Evolutionary conservation across 1,139 yeast species (phyloP), one percentile per base, ranked within the genome.

Genomic region (Lodderomyces elongisporus): DNA sequence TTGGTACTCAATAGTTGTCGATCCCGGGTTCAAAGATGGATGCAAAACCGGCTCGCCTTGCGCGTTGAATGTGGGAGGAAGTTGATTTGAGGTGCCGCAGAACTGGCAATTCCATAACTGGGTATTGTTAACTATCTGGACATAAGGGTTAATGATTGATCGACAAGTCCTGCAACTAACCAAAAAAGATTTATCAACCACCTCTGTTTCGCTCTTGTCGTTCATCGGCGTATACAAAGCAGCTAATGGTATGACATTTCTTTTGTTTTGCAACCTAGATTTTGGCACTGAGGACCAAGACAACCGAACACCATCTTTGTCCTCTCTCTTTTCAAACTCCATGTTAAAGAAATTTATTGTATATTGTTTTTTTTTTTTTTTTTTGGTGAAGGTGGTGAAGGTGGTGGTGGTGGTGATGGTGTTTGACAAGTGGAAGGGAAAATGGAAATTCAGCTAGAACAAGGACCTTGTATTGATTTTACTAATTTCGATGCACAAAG

Each of bases 221-320:
- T 74, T 73, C 41, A 82, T 54, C 2, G 93, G 93, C 4, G 85
- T 79, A 49, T 79, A 81, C 40, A 80, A 49, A 21, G 83, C 66
- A 0, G 83, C 80, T 36, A 79, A 52, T 1, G 89, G 89, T 6
- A 80, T 67, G 1, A 76, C 69, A 33, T 77, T 68, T 31, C 81
- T 56, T 18, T 73, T 66, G 35, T 79, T 77, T 38, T 79, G 83
- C 29, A 73, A 63, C 45, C 70, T 70, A 9, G 81, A 68, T 25
- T 75, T 61, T 10, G 91, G 88, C 35, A 91, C 69, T 32, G 77
- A 75, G 57, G 85, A 89, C 96, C 97, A 91, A 16, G 96, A 75
- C 56, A 85, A 76, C 46, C 97, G 77, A 32, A 88, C 79, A 36
- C 97, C 98, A 54, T 89, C 94, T 38, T 62, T 59, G 54, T 91